These are phyloP conservation scores for Myochromella boudieri DNA, from an alignment of 768 basidiomycete genomes.

Conservation along the genomic window DNA sequence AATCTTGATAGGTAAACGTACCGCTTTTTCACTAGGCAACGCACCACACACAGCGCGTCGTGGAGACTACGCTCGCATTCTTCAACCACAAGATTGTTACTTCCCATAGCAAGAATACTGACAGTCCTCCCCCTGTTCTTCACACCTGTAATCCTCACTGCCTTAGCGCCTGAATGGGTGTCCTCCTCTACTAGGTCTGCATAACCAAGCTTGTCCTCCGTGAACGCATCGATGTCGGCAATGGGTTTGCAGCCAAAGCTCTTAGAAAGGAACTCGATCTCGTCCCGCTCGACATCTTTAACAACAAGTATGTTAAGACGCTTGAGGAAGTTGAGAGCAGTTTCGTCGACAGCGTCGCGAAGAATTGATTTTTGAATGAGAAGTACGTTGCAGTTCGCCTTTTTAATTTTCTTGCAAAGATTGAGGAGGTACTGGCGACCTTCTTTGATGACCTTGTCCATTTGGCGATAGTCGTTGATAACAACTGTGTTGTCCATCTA, in stretches of 20 bases:
- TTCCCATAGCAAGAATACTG: conserved; percentile 92
- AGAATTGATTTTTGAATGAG: conserved; percentile 99
- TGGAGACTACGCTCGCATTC: conserved; percentile 97
- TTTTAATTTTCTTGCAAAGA: conserved; percentile 99
- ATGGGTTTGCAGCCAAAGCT: conserved; percentile 94
- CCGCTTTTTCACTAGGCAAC: conserved; percentile 98
- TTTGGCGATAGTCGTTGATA: conserved; percentile 98
- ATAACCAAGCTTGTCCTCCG: conserved; percentile 95
- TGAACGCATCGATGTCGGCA: conserved; percentile 96
- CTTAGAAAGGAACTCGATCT: conserved; percentile 96
- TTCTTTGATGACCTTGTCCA: conserved; percentile 99
- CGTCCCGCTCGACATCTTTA: conserved; percentile 97
- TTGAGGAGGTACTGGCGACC: conserved; percentile 97
- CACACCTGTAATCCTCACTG: conserved; percentile 92
- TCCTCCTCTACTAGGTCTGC: conserved; percentile 95
- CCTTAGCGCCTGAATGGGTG: conserved; percentile 79
- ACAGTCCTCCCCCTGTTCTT: conserved; percentile 95
- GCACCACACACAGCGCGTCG: conserved; percentile 97
- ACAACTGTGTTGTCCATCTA: conserved; percentile 99
- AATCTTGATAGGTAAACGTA: conserved; percentile 32
- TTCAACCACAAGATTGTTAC: conserved; percentile 90
- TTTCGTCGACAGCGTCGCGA: conserved; percentile 98
- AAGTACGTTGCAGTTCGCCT: conserved; percentile 98
- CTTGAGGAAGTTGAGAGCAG: conserved; percentile 95
- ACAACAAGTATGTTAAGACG: conserved; percentile 94